phyloP scores from a whole-genome alignment of 2,329 filamentous ascomycete genomes.

The Endoconidiophora polonica region DNA sequence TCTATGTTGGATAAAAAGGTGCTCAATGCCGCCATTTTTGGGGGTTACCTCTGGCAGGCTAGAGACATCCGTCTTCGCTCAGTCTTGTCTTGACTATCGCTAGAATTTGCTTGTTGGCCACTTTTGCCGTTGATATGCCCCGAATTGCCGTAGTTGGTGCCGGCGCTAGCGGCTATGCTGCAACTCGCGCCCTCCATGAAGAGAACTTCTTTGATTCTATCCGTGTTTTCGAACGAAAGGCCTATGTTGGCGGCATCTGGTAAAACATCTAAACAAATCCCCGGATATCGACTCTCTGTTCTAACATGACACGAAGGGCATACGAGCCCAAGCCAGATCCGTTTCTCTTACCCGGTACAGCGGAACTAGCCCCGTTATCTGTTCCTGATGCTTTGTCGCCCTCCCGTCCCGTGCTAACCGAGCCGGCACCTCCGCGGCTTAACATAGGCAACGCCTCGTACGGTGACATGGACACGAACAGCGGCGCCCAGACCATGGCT shows the following conservation, averaged over 20 bases:
- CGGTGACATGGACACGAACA: constrained; percentile 41
- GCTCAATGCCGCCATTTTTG: too few relatives aligned
- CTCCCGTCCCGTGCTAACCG: not conserved
- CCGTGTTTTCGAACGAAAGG: constrained; percentile 44
- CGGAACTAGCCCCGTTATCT: not conserved
- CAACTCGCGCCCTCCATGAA: constrained; percentile 41
- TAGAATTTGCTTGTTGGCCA: not conserved
- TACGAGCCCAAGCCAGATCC: constrained; percentile 5
- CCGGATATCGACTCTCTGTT: not conserved
- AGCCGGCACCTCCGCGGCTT: not conserved
- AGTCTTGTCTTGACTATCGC: not conserved
- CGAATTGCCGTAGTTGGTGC: constrained; percentile 43
- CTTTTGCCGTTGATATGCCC: not conserved
- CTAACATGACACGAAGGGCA: not conserved
- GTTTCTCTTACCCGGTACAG: not conserved
- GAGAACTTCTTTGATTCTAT: constrained; percentile 42
- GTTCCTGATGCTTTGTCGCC: not conserved
- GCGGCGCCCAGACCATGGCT: constrained; percentile 36
- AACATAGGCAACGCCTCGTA: constrained; percentile 26
- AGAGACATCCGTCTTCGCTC: not conserved
- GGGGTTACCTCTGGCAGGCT: too few relatives aligned
- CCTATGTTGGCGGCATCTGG: constrained; percentile 46
- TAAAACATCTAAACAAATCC: constrained; percentile 19
- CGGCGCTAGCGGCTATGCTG: constrained; percentile 42
- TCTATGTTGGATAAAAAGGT: not conserved